phyloP scores from a whole-genome alignment of 129 eudicot species.

The Artemisia annua region DNA sequence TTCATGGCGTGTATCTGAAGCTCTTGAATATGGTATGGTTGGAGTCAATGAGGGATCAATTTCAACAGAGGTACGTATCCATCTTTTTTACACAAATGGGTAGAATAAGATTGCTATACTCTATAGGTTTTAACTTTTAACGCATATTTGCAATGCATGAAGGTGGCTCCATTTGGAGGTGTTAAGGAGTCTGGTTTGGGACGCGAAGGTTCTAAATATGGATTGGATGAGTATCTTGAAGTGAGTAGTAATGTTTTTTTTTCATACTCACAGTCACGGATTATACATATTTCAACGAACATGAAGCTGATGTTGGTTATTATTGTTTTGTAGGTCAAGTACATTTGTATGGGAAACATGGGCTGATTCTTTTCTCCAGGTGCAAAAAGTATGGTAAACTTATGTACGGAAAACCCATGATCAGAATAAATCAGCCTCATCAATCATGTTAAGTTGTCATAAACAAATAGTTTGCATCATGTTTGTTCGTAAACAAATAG shows the following conservation, averaged over 20 bases:
- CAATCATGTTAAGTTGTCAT: background rate
- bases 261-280: background rate
- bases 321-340: constrained; percentile 59
- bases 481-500: background rate
- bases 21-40: constrained; percentile 93
- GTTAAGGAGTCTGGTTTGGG: constrained; percentile 94
- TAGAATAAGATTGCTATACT: background rate
- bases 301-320: constrained; percentile 2
- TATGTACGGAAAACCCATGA: background rate
- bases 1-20: constrained; percentile 91
- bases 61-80: constrained; percentile 71
- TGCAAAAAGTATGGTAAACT: background rate
- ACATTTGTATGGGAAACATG: constrained; percentile 84
- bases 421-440: background rate
- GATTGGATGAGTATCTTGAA: constrained; percentile 88
- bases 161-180: constrained; percentile 99
- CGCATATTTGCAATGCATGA: constrained; percentile 3
- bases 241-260: constrained; percentile 32
- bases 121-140: background rate
- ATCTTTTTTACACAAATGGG: constrained; percentile 4
- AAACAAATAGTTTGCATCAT: too few relatives aligned
- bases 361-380: constrained; percentile 22
- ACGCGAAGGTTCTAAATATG: constrained; percentile 92
- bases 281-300: background rate
- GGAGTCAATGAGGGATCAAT: constrained; percentile 91